phyloP scores from a whole-genome alignment of 2,329 filamentous ascomycete genomes.

The Aspergillus glaucus region DNA sequence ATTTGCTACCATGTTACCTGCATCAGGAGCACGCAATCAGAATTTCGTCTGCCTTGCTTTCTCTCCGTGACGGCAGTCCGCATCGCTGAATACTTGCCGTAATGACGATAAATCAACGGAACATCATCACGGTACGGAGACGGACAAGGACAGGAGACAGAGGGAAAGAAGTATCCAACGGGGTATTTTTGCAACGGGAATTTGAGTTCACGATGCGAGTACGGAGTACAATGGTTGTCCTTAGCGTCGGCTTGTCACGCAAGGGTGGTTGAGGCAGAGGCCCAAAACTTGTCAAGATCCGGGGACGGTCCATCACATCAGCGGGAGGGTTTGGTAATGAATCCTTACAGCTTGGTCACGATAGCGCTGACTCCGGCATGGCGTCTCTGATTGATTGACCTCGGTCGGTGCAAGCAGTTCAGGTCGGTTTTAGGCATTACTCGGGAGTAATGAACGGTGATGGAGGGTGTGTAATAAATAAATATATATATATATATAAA shows the following conservation, averaged over 20 bases:
- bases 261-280: conserved; percentile 12
- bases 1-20: conserved; percentile 14
- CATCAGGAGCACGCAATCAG: conserved; percentile 7
- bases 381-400: not conserved
- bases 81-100: no score
- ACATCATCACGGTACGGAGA: no score
- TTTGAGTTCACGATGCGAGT: no score
- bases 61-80: not conserved
- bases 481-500: no score
- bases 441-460: not conserved
- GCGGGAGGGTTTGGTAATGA: not conserved
- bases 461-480: not conserved
- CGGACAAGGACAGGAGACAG: no score
- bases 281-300: conserved; percentile 7
- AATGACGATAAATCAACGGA: no score
- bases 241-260: conserved; percentile 6
- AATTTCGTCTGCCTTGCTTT: conserved; percentile 1
- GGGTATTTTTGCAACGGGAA: no score
- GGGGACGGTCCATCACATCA: conserved; percentile 1
- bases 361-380: no score
- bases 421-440: not conserved
- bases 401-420: not conserved
- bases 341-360: not conserved
- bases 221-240: no score
- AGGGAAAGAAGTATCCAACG: no score